Base-by-base conservation (phyloP, 2,329 filamentous ascomycete genomes). In the Karstenula rhodostoma region DNA sequence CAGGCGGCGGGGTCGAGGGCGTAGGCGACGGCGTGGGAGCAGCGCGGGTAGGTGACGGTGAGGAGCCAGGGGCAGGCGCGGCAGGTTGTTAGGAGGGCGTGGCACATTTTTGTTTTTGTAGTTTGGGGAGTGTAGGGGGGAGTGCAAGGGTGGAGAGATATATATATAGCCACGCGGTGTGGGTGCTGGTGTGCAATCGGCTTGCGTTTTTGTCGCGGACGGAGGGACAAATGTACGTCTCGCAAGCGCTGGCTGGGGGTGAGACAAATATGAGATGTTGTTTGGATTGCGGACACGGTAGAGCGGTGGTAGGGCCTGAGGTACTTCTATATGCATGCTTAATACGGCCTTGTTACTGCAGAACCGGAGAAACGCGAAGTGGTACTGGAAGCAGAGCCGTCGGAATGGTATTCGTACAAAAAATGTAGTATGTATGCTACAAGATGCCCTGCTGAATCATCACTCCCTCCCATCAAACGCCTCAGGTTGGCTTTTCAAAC, bases 81-180 rank as follows among this genome's bases (percentile, higher is more conserved):
- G 60, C 73, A 74, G 32, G 60, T 59, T 2, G 66, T 58, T n/a
- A 72, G 57, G 52, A 68, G 54, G 40, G 67, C 67, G 66, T 70
- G 64, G 62, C 72, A 74, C 71, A 75, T 74, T 33, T 32, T 32
- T 32, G 29, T 32, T 10, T 32, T 5, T 32, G 29, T 32, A n/a
- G 29, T 32, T 32, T 32, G 29, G 8, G n/a, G n/a, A n/a, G n/a
- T n/a, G 29, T 9, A 32, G 8, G 29, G 29, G 29, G 8, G 4
- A 9, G 8, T 6, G 29, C 29, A 32, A 32, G 29, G 8, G 29
- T 2, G 29, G 8, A 29, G 8, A 35, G 35, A 17, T 40, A 13
- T 3, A 40, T 40, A 40, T 40, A 32, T 32, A 32, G 7, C 4
- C 7, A 9, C 12, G 29, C 8, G 29, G 5, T 15, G 35, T 17